Base-by-base conservation (phyloP, 78 protist genomes). In the Pigoraptor vietnamica region DNA sequence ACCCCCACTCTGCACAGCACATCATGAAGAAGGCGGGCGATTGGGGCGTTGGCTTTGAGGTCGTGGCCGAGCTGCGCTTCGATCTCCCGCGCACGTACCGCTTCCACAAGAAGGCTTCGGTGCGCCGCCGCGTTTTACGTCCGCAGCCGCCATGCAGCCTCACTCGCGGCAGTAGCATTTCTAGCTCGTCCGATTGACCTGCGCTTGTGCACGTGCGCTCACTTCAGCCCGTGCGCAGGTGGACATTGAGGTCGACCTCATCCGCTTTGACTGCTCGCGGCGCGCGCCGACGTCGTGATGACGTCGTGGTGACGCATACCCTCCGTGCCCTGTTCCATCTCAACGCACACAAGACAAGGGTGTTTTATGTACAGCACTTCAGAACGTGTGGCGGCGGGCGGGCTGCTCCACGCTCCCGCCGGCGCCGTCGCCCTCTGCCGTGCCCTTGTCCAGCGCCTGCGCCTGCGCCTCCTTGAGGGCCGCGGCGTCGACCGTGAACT, bases 401-500 rank as follows among this genome's bases (percentile, higher is more conserved):
- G 67, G 6, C 67, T 48, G n/a, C n/a, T n/a, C n/a, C n/a, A n/a
- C n/a, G n/a, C n/a, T n/a, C n/a, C n/a, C n/a, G n/a, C n/a, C n/a
- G n/a, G n/a, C n/a, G n/a, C n/a, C 67, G 6, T 6, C 67, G 67
- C 67, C 67, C 67, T 14, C 67, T 14, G 67, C 67, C 29, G 67
- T 14, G 29, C 6, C 67, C 29, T 48, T 14, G 14, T 14, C 90
- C 87, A 87, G 84, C 90, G 48, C 90, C 88, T 91, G 48, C 24
- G 1, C 86, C 39, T 38, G 23, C 67, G 23, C 36, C 37, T 39
- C 89, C 39, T 24, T 81, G 37, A 92, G 67, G 19, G 37, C 33
- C 84, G 24, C n/a, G 36, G 93, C 91, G 87, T 98, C 99, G n/a
- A 98, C 99, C 0, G 99, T 98, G 95, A 98, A 98, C 97, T 98